Base-by-base conservation (phyloP, 805 yeast species). In the Metschnikowia arizonensis region DNA sequence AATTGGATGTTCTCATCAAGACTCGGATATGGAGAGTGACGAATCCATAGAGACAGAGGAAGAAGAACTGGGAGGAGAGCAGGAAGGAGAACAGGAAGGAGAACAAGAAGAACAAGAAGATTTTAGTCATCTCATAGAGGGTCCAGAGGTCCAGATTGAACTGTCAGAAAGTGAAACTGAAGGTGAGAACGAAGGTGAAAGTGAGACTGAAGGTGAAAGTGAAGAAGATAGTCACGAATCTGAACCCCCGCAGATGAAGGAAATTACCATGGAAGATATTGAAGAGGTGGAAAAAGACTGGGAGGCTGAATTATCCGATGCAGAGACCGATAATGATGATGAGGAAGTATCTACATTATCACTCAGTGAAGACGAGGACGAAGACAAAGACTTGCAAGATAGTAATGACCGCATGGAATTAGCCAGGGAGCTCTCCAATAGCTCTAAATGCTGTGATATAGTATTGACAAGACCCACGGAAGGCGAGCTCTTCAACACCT, bases 401-500 rank as follows among this genome's bases (percentile, higher is more conserved):
- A 36, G 32, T 19, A 37, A 44, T 1, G 56, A 49, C 24, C 56
- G 58, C 23, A 62, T 56, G 1, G 75, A 73, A 15, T 54, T 69
- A 7, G 63, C 73, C 3, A 49, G 47, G n/a, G 66, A 65, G 32
- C 57, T 70, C 15, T 40, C 61, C 1, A 73, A 70, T 40, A 57
- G 63, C 19, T 55, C 69, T 24, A 65, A 78, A 47, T 82, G 89
- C 51, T 87, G 95, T 54, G 96, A 88, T 54, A 79, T 89, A 11
- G 71, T 78, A 0, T 56, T 83, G 2, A 41, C 55, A 1, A 58
- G 64, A 28, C 78, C 79, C 6, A 61, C 69, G 10, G 50, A 55
- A 3, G 58, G 53, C 46, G 97, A 91, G 57, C 57, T 91, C 11
- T 86, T 82, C 69, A 89, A 88, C 64, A 81, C 93, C 0, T 90